Conservation (phyloP, 495 filamentous ascomycete species). For the Talaromyces borbonicus region DNA sequence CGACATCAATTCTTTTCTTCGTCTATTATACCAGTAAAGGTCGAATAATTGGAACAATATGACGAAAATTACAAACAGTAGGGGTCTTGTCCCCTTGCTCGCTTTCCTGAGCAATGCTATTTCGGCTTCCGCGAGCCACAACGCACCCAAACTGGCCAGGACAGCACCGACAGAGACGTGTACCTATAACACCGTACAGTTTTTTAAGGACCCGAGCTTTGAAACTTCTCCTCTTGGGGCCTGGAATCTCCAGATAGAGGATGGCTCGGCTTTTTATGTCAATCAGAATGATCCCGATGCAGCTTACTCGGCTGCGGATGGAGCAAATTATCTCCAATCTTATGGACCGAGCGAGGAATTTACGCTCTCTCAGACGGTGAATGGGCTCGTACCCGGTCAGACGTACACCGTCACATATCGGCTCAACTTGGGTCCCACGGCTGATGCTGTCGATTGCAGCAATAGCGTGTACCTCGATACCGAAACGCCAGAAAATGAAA, state of each 20-base stretch:
- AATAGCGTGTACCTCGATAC: not conserved
- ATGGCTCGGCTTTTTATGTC: no score
- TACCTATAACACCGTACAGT: not conserved
- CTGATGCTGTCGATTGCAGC: not conserved
- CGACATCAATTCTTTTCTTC: not conserved
- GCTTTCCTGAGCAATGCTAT: constrained; percentile 1
- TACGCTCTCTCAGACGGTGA: constrained; percentile 2
- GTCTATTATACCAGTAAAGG: no score
- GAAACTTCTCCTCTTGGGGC: not conserved
- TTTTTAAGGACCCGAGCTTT: constrained; percentile 1
- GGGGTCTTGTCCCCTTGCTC: not conserved
- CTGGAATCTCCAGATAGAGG: not conserved
- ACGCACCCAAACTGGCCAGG: not conserved
- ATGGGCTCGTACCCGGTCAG: not conserved
- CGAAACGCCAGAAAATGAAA: not conserved
- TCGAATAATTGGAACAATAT: no score
- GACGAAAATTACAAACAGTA: no score
- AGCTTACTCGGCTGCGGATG: constrained; percentile 5
- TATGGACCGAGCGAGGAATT: not conserved
- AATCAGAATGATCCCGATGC: no score
- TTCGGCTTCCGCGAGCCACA: no score
- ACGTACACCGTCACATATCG: constrained; percentile 2
- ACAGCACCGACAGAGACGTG: not conserved
- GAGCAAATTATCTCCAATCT: not conserved
- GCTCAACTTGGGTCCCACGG: not conserved